Conservation (phyloP, 1,139 yeast genomes). For the Taiozyma sp. region DNA sequence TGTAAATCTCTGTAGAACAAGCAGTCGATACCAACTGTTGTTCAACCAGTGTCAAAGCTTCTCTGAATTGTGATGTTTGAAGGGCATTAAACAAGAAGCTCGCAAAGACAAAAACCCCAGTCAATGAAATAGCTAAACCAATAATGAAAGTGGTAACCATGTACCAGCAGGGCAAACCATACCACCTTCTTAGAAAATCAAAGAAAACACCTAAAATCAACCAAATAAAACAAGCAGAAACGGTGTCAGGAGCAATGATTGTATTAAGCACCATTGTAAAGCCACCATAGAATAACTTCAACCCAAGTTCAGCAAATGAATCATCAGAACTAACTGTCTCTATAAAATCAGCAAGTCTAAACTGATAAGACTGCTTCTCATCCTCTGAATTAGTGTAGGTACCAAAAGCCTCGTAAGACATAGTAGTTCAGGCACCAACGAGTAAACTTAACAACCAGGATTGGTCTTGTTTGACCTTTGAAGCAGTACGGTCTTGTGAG, state of each 20-base stretch:
- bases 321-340: background rate
- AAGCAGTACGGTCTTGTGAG: background rate
- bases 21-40: background rate
- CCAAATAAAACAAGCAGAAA: background rate
- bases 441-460: conserved; percentile 22
- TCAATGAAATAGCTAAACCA: background rate
- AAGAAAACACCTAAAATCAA: background rate
- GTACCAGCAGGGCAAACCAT: background rate
- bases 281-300: background rate
- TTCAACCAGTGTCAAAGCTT: background rate
- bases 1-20: background rate
- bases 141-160: background rate
- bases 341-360: background rate
- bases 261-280: background rate
- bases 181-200: background rate
- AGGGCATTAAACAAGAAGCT: background rate
- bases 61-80: background rate
- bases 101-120: background rate
- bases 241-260: background rate
- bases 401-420: background rate
- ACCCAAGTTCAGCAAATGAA: background rate
- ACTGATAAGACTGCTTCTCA: background rate
- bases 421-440: conserved; percentile 12
- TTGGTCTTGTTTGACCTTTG: conserved; percentile 15
- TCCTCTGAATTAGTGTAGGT: background rate